Base-by-base conservation (phyloP, 75 land plant genomes). In the Adiantum capillusveneris region DNA sequence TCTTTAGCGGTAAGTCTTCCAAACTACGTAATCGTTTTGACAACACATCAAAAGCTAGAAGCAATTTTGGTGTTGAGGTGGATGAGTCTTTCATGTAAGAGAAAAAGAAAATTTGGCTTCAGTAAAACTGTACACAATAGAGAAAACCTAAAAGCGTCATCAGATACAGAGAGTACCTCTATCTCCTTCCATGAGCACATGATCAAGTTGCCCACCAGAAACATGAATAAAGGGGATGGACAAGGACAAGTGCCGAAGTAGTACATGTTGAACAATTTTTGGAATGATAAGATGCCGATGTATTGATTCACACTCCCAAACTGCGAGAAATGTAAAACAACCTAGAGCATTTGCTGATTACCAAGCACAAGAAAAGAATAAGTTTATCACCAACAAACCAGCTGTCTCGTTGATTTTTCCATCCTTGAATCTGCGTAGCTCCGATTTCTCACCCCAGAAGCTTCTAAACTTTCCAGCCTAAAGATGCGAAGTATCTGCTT, bases 371-470 rank as follows among this genome's bases (percentile, higher is more conserved):
- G 7, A 7, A n/a, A 2, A 56, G 6, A 29, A 5, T 17, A 3
- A 18, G 12, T 11, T 44, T 36, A 31, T 46, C 13, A 37, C 12
- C 16, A 21, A 60, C 61, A 29, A 42, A 84, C 97, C 88, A 69
- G 82, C 84, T 69, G 88, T 79, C 76, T 91, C 97, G 18, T 83
- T 79, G 71, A 91, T 87, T 42, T 25, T 76, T 39, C 97, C 93
- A 78, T 91, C 97, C 63, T 71, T 77, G 70, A 87, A 87, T 56
- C 93, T 70, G 30, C 97, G 75, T 29, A 88, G 68, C 57, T 90
- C 89, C 11, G 95, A 73, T 59, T 85, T 93, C 31, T 76, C 68
- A 19, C 98, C 97, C 98, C 98, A 93, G 63, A 93, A 93, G 34
- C 72, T 75, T 25, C 95, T 68, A 49, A 85, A 93, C 41, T 66